Evolutionary conservation across 2,329 filamentous ascomycete genomes (phyloP), one percentile per base, ranked within the genome.

Genomic region (Tolypocladium capitatum): DNA sequence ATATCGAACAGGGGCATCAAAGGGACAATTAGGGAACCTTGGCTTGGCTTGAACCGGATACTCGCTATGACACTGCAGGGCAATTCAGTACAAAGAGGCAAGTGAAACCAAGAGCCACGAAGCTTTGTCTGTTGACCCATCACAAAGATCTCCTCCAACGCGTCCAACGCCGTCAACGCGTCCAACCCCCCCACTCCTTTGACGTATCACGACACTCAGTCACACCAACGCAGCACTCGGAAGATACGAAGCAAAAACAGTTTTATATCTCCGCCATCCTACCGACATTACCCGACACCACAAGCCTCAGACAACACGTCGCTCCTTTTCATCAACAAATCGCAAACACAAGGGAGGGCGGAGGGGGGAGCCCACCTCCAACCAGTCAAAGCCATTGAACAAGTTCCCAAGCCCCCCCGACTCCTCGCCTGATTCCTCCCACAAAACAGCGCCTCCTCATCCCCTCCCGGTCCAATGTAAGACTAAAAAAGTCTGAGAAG

Each of bases 381-480:
- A 32, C 31, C 42, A 44, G 42, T 30, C 45, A 40, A 34, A 46
- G 45, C 45, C 38, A 40, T 40, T 42, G 35, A 42, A 41, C 38
- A 36, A 36, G 30, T 33, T 38, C 41, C 28, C 45, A 46, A 49
- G 47, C 49, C 47, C 45, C 24, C 48, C 44, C 41, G 48, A 46
- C 48, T 52, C 50, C 51, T 47, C 48, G 46, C 48, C 43, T n/a
- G 43, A 38, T 18, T 24, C 47, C 42, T 32, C 46, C 33, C n/a
- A 27, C 40, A 30, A 27, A 36, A 7, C 34, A 31, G 31, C 34
- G 20, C 41, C 40, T 8, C 34, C 27, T 21, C 24, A 5, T 40
- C 31, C 40, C 31, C 42, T 28, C 24, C 32, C 44, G 24, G 20
- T 27, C 24, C 44, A 46, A 31, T 20, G 38, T 27, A 32, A 34